A percentile compares a stretch with the other conserved stretches of the same genome.
Evolutionary conservation across 2,329 filamentous ascomycete genomes (phyloP).

Genomic region (Zasmidium cellare): DNA sequence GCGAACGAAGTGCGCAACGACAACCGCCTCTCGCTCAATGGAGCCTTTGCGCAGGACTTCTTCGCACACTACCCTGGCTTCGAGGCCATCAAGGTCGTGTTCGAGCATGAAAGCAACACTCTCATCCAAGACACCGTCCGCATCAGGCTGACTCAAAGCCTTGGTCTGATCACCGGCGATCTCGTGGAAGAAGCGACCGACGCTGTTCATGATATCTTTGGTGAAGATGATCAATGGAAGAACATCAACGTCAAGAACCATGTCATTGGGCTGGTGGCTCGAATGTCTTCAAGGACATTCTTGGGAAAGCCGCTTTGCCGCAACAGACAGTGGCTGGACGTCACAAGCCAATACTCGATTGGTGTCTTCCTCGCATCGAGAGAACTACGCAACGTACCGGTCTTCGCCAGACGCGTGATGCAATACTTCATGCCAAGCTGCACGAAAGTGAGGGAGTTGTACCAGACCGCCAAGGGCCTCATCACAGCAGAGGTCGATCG

Average conservation of each 20-base stretch:
- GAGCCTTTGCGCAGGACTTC: conserved; percentile 11
- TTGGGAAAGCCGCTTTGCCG: conserved; percentile 28
- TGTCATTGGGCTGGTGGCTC: conserved; percentile 36
- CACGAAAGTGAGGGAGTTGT: background rate
- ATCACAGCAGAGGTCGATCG: background rate
- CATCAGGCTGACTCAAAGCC: conserved; percentile 18
- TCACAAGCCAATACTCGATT: conserved; percentile 36
- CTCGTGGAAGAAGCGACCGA: conserved; percentile 16
- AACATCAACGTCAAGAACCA: conserved; percentile 14
- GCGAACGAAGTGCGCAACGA: conserved; percentile 22
- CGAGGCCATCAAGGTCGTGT: conserved; percentile 16
- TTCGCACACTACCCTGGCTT: conserved; percentile 21
- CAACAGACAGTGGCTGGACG: conserved; percentile 40
- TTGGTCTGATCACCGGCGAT: conserved; percentile 15
- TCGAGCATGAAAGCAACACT: conserved; percentile 9
- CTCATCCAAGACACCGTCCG: conserved; percentile 10
- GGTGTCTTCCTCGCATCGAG: conserved; percentile 32
- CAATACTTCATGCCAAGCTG: conserved; percentile 3
- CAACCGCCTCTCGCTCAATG: conserved; percentile 15
- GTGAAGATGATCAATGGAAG: conserved; percentile 9
- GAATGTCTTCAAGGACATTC: conserved; percentile 41
- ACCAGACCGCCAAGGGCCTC: background rate
- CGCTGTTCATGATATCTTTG: conserved; percentile 2
- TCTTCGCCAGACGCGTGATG: conserved; percentile 23
- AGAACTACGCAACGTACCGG: conserved; percentile 10